These are phyloP conservation scores for Penicillium sp. DNA, from an alignment of 2,329 filamentous ascomycete species.

Conservation along the genomic window DNA sequence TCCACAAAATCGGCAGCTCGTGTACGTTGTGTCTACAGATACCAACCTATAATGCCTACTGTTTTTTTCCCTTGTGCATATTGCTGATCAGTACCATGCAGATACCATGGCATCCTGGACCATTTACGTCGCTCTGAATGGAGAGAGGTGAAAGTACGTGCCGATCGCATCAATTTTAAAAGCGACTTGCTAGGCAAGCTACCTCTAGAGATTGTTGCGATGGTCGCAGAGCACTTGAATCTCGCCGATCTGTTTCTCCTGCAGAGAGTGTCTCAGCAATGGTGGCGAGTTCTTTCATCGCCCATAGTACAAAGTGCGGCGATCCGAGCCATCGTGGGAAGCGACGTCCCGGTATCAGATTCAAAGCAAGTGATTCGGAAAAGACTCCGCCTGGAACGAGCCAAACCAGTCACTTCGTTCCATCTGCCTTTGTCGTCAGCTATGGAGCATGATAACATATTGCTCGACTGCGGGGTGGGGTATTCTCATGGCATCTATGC, in stretches of 20 bases:
- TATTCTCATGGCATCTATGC: slow-evolving; percentile 10
- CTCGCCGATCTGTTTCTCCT: slow-evolving; percentile 30
- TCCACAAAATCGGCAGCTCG: slow-evolving; percentile 21
- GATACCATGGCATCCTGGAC: slow-evolving; percentile 30
- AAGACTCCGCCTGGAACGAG: slow-evolving; percentile 25
- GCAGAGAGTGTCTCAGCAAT: slow-evolving; percentile 35
- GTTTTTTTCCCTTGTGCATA: background rate
- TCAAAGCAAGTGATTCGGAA: slow-evolving; percentile 23
- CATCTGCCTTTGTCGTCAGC: background rate
- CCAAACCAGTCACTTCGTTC: slow-evolving; percentile 16
- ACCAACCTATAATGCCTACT: background rate
- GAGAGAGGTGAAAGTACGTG: slow-evolving; percentile 27
- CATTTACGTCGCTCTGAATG: slow-evolving; percentile 31
- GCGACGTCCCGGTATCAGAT: background rate
- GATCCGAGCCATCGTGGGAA: slow-evolving; percentile 17
- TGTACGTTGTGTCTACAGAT: slow-evolving; percentile 4
- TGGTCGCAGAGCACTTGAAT: slow-evolving; percentile 27
- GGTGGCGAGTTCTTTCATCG: slow-evolving; percentile 33
- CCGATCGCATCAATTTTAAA: slow-evolving; percentile 25
- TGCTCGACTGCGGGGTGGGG: background rate
- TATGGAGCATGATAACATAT: background rate
- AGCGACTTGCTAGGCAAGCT: slow-evolving; percentile 35
- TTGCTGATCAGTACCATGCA: slow-evolving; percentile 11
- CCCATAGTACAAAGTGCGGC: slow-evolving; percentile 17
- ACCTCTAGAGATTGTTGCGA: slow-evolving; percentile 34